Percentiles rank a stretch among this genome's conserved stretches.
Conservation (phyloP, 805 yeast genomes). For the Kluyveromyces siamensis region DNA sequence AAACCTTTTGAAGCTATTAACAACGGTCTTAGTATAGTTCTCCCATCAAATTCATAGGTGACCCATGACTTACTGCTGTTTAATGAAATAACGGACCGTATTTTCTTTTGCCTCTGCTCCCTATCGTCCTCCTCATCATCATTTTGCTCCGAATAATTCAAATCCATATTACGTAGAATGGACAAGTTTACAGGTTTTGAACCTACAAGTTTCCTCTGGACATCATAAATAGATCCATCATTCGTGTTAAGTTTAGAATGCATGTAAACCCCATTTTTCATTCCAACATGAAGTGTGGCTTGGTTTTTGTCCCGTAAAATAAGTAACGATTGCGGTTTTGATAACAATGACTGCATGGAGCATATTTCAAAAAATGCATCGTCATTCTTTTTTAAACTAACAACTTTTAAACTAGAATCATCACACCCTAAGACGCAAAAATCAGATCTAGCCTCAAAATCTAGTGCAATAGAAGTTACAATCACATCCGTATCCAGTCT, state of each 20-base stretch:
- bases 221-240: constrained; percentile 55
- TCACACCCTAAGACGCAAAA: constrained; percentile 63
- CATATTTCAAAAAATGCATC: constrained; percentile 50
- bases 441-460: constrained; percentile 40
- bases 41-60: constrained; percentile 15
- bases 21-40: constrained; percentile 23
- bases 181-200: constrained; percentile 50
- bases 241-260: constrained; percentile 46
- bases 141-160: constrained; percentile 13
- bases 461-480: constrained; percentile 45
- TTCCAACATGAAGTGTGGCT: constrained; percentile 60
- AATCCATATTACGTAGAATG: constrained; percentile 7
- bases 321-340: constrained; percentile 36
- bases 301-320: constrained; percentile 11
- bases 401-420: constrained; percentile 59
- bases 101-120: constrained; percentile 3
- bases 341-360: constrained; percentile 57
- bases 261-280: constrained; percentile 75
- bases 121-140: constrained; percentile 9
- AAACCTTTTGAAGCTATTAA: constrained; percentile 12
- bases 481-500: constrained; percentile 44
- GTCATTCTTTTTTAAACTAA: constrained; percentile 41
- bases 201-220: constrained; percentile 68
- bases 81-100: constrained; percentile 20
- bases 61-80: constrained; percentile 30